Evolutionary conservation across 768 basidiomycete species (phyloP).

Genomic region (Hericium erinaceus): DNA sequence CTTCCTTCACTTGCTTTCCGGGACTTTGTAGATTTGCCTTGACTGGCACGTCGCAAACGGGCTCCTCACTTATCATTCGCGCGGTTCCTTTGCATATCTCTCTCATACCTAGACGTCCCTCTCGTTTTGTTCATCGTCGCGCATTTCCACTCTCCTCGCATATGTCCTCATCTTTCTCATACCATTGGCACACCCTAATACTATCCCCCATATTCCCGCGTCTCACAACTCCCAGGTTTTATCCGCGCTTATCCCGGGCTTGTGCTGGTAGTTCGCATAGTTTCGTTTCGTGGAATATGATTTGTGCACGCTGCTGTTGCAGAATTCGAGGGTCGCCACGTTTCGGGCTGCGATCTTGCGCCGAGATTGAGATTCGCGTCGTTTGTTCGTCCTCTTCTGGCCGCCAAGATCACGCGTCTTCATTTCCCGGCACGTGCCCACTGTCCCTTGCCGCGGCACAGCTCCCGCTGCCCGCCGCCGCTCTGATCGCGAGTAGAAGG

Average conservation of each 20-base stretch:
- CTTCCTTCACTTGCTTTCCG: background rate
- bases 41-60: background rate
- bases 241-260: background rate
- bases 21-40: slow-evolving; percentile 18
- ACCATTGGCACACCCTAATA: background rate
- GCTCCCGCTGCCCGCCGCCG: no score
- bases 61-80: slow-evolving; percentile 5
- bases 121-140: background rate
- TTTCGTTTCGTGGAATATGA: background rate
- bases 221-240: background rate
- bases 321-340: background rate
- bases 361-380: no score
- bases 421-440: no score
- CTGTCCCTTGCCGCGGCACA: no score
- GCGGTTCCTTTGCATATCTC: slow-evolving; percentile 1
- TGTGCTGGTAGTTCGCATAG: background rate
- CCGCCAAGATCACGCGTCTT: no score
- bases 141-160: background rate
- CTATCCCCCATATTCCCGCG: background rate
- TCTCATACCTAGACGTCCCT: slow-evolving; percentile 1
- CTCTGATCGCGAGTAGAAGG: no score
- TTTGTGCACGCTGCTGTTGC: background rate
- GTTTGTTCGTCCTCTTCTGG: no score
- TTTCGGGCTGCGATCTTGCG: background rate
- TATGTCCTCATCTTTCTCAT: background rate